Conservation (phyloP, 139 green algal genomes). For the Picochlorum sp. region DNA sequence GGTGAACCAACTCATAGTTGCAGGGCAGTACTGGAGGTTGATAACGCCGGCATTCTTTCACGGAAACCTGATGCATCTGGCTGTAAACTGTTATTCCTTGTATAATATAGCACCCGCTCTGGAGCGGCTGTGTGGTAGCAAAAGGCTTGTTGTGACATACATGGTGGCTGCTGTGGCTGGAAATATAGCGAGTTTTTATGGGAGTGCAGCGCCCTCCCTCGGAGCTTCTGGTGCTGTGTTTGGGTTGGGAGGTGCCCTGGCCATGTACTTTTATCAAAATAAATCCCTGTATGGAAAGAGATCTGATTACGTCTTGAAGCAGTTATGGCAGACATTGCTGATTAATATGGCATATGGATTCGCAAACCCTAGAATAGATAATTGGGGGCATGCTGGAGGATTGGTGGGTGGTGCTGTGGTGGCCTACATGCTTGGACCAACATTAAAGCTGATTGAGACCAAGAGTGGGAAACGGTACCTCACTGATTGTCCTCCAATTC, state of each 20-base stretch:
- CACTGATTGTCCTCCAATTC: constrained; percentile 20
- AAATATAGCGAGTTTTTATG: constrained; percentile 31
- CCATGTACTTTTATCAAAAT: constrained; percentile 34
- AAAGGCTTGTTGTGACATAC: constrained; percentile 36
- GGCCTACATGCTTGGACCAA: constrained; percentile 36
- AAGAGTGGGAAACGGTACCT: constrained; percentile 12
- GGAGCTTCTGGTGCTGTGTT: constrained; percentile 27
- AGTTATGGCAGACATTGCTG: constrained; percentile 30
- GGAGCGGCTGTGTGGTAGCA: constrained; percentile 24
- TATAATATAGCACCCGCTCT: constrained; percentile 28
- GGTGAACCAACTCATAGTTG: constrained; percentile 57
- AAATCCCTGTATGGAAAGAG: constrained; percentile 20
- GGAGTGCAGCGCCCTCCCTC: constrained; percentile 17
- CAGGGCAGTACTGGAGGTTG: constrained; percentile 63
- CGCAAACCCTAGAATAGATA: constrained; percentile 29
- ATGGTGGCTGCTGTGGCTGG: constrained; percentile 27
- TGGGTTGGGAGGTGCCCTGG: constrained; percentile 20
- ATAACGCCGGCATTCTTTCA: constrained; percentile 68
- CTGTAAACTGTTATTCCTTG: constrained; percentile 39
- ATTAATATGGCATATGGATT: constrained; percentile 36
- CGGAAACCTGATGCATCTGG: constrained; percentile 55
- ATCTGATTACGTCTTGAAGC: constrained; percentile 24
- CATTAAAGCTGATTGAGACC: neutral
- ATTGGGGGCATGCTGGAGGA: constrained; percentile 43
- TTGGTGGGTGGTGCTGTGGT: constrained; percentile 33